Percentiles rank a stretch among this genome's conserved stretches.
phyloP scores from a whole-genome alignment of 768 basidiomycete species.

The Tricholomella constricta region DNA sequence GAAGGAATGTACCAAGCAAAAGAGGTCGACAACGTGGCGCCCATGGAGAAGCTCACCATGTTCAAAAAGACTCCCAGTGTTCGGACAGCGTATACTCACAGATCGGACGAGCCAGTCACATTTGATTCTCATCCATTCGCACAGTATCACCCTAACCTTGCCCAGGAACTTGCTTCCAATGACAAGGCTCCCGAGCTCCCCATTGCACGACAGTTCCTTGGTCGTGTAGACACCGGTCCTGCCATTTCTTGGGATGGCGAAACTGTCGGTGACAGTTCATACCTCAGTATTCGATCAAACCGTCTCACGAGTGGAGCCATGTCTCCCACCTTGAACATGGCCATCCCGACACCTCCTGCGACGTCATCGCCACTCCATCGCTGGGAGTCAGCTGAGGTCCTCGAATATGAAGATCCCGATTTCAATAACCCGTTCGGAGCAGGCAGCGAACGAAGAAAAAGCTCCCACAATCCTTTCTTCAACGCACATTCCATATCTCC shows the following conservation, averaged over 20 bases:
- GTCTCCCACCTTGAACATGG: conserved; percentile 51
- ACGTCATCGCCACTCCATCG: conserved; percentile 51
- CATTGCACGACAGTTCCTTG: conserved; percentile 46
- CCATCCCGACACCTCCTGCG: conserved; percentile 64
- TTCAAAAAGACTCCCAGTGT: conserved; percentile 66
- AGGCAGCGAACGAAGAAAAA: conserved; percentile 35
- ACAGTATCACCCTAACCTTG: conserved; percentile 58
- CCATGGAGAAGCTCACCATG: conserved; percentile 67
- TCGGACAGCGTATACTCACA: conserved; percentile 52
- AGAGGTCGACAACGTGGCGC: conserved; percentile 44
- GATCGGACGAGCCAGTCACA: conserved; percentile 43
- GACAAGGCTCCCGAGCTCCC: conserved; percentile 24
- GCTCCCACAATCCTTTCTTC: conserved; percentile 46
- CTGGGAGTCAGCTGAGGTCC: conserved; percentile 73
- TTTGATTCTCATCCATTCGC: conserved; percentile 53
- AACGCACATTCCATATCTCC: conserved; percentile 28
- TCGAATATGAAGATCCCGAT: conserved; percentile 41
- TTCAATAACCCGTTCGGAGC: conserved; percentile 25
- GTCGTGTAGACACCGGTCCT: conserved; percentile 41
- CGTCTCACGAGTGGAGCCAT: conserved; percentile 42
- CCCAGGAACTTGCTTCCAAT: conserved; percentile 50
- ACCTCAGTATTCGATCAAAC: conserved; percentile 49
- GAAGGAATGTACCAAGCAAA: conserved; percentile 46
- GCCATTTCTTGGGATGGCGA: conserved; percentile 59
- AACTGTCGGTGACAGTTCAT: conserved; percentile 49